Conservation (phyloP, 352 stramenopile genomes). For the Phytopythium oedochilum region DNA sequence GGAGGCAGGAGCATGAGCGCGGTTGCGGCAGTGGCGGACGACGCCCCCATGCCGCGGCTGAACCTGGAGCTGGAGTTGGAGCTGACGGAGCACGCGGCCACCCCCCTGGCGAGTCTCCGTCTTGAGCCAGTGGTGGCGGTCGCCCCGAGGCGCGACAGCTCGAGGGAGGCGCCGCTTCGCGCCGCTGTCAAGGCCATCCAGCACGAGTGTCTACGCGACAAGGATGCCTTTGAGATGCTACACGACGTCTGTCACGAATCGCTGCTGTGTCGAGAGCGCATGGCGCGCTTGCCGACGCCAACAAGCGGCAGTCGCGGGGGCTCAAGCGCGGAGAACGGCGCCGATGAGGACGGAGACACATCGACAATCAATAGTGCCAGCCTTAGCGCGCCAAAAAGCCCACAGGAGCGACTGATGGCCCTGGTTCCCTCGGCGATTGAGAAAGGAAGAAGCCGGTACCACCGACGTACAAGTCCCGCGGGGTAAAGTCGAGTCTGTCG, state of each 20-base stretch:
- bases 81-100: neutral
- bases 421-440: slow-evolving; percentile 40
- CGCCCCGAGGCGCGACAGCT: slow-evolving; percentile 8
- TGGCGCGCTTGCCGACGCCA: neutral
- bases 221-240: slow-evolving; percentile 41
- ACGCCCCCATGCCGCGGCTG: slow-evolving; percentile 1
- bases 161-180: slow-evolving; percentile 30
- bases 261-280: slow-evolving; percentile 7
- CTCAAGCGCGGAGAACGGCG: slow-evolving; percentile 4
- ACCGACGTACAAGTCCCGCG: slow-evolving; percentile 27
- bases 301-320: neutral
- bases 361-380: slow-evolving; percentile 2
- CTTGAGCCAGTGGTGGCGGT: neutral
- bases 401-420: slow-evolving; percentile 43
- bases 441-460: slow-evolving; percentile 38
- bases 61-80: slow-evolving; percentile 19
- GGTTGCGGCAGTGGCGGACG: neutral
- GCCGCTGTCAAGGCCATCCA: slow-evolving; percentile 43
- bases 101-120: neutral
- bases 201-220: slow-evolving; percentile 40
- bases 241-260: slow-evolving; percentile 67
- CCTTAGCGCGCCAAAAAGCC: slow-evolving; percentile 38
- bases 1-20: neutral
- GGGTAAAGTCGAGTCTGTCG: slow-evolving; percentile 17
- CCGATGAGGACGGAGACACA: neutral